These are phyloP conservation scores for Tricholoma flavovirens DNA, from an alignment of 768 basidiomycete genomes.

Conservation along the genomic window DNA sequence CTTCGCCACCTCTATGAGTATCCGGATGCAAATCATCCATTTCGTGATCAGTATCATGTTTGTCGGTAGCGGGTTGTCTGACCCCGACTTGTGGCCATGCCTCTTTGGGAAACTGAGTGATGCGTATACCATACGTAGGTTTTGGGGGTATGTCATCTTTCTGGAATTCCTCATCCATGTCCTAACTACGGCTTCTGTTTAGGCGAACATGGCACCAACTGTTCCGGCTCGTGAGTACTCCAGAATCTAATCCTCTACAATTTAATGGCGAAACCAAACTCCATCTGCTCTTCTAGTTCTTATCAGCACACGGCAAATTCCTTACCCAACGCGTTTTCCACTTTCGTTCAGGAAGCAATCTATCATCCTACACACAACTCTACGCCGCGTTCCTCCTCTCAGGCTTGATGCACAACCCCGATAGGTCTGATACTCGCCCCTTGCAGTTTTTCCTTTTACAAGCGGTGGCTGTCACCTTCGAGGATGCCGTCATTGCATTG, in stretches of 20 bases:
- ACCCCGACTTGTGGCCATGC: slow-evolving; percentile 23
- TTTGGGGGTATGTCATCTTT: slow-evolving; percentile 25
- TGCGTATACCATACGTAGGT: slow-evolving; percentile 26
- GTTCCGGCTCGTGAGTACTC: slow-evolving; percentile 19
- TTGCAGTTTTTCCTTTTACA: slow-evolving; percentile 24
- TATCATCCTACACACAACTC: slow-evolving; percentile 24
- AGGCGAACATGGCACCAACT: slow-evolving; percentile 20
- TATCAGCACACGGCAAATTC: slow-evolving; percentile 19
- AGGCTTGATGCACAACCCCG: slow-evolving; percentile 20
- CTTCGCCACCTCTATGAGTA: background rate
- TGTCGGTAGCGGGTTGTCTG: background rate
- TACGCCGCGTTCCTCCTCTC: slow-evolving; percentile 28
- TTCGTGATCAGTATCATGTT: background rate
- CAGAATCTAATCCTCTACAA: background rate
- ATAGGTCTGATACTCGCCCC: slow-evolving; percentile 6
- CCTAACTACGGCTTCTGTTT: background rate
- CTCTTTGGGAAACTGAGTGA: slow-evolving; percentile 22
- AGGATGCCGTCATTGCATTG: slow-evolving; percentile 21
- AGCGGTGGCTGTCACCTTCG: slow-evolving; percentile 25
- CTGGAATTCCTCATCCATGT: no score
- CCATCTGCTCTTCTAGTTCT: slow-evolving; percentile 11
- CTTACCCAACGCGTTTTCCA: slow-evolving; percentile 11
- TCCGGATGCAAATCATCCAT: no score
- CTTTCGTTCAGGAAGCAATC: slow-evolving; percentile 13
- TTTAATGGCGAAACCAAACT: background rate